These are phyloP conservation scores for Phlebiopsis gigantea DNA, from an alignment of 768 basidiomycete species.

Conservation along the genomic window DNA sequence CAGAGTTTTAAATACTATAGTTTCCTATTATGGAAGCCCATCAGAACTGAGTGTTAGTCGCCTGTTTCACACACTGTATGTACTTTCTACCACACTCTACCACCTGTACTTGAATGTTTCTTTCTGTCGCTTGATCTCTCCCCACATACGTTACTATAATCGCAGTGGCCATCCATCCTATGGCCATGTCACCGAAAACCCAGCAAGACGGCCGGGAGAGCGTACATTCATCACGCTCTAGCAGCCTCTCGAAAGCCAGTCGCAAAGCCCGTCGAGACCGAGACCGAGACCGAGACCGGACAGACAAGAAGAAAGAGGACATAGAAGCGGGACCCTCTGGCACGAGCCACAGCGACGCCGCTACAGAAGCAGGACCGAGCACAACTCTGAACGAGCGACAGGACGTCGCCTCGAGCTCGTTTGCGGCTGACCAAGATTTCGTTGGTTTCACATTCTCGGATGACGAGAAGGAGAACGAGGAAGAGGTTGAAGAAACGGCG, in stretches of 20 bases:
- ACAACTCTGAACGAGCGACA: not conserved
- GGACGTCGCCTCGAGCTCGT: not conserved
- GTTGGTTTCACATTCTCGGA: constrained; percentile 27
- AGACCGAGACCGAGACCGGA: not conserved
- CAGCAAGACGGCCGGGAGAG: not conserved
- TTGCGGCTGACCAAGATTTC: constrained; percentile 25
- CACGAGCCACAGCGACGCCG: not conserved
- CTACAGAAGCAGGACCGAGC: constrained; percentile 8
- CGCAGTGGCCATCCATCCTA: not conserved
- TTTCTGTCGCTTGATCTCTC: too few relatives aligned
- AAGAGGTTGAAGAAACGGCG: constrained; percentile 3
- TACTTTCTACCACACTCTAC: too few relatives aligned
- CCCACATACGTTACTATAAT: too few relatives aligned
- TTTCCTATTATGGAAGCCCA: not conserved
- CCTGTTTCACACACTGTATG: too few relatives aligned
- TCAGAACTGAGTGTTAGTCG: too few relatives aligned
- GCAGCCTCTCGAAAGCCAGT: not conserved
- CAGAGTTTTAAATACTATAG: not conserved
- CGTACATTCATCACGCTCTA: not conserved
- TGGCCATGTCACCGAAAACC: not conserved
- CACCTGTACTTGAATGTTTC: too few relatives aligned
- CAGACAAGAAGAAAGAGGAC: not conserved
- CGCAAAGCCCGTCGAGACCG: not conserved
- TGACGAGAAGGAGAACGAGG: constrained; percentile 17
- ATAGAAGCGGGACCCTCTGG: not conserved